A percentile compares a stretch with the other conserved stretches of the same genome.
Conservation (phyloP, 2,329 filamentous ascomycete species). For the Exophiala sp. region DNA sequence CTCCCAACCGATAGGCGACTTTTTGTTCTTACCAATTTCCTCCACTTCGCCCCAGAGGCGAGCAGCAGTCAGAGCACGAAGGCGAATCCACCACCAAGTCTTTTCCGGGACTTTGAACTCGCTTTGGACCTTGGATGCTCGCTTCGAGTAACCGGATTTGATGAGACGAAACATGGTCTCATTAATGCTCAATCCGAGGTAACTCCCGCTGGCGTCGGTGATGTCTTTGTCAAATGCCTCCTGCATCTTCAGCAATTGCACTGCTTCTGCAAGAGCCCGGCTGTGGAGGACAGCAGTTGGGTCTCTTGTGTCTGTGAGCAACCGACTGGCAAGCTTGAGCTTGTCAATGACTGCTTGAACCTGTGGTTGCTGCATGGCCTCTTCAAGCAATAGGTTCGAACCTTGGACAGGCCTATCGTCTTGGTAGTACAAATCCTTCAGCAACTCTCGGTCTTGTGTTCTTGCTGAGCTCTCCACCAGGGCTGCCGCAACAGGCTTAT, state of each 20-base stretch:
- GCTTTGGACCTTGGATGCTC: constrained; percentile 78
- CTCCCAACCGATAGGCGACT: constrained; percentile 95
- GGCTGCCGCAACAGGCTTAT: constrained; percentile 75
- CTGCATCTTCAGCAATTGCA: constrained; percentile 74
- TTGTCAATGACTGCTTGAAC: constrained; percentile 71
- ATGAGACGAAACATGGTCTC: constrained; percentile 89
- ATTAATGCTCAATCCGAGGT: constrained; percentile 78
- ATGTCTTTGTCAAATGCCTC: constrained; percentile 81
- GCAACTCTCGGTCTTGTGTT: constrained; percentile 69
- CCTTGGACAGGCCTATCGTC: constrained; percentile 87
- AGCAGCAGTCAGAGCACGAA: constrained; percentile 82
- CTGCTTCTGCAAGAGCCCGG: constrained; percentile 70
- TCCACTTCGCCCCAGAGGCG: constrained; percentile 91
- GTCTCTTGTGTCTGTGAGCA: constrained; percentile 80
- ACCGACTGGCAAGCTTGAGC: constrained; percentile 74
- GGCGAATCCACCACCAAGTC: constrained; percentile 77
- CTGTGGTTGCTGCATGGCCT: constrained; percentile 70
- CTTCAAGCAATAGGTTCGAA: constrained; percentile 76
- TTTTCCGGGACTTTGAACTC: constrained; percentile 94
- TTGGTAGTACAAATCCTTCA: constrained; percentile 97
- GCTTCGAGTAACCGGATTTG: constrained; percentile 70
- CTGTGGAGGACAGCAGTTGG: constrained; percentile 60
- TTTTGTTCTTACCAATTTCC: constrained; percentile 66
- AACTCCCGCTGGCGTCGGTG: constrained; percentile 54
- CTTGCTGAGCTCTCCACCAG: constrained; percentile 79